phyloP scores from a whole-genome alignment of 2,329 filamentous ascomycete species.

The Epichloe glyceriae region DNA sequence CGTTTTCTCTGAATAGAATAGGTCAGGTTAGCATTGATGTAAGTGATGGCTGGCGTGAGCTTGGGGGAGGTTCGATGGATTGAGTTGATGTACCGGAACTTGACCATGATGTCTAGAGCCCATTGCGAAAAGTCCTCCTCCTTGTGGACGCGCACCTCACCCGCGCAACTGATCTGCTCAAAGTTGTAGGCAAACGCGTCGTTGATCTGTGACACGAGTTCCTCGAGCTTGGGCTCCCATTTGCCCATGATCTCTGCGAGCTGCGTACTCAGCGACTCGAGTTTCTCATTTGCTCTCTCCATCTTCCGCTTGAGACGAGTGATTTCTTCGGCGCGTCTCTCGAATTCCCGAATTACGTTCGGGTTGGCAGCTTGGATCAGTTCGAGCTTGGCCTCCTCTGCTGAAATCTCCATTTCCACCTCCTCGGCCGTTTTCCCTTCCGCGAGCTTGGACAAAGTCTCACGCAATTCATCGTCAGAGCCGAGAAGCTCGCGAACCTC shows the following conservation, averaged over 20 bases:
- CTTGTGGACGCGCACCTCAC: conserved; percentile 79
- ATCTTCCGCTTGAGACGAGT: conserved; percentile 46
- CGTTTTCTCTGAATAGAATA: conserved; percentile 49
- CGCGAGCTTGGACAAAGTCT: conserved; percentile 31
- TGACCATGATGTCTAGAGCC: conserved; percentile 88
- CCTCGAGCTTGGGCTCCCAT: conserved; percentile 79
- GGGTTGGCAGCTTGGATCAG: conserved; percentile 69
- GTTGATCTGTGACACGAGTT: conserved; percentile 67
- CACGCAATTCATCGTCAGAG: conserved; percentile 24
- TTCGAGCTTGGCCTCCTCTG: conserved; percentile 62
- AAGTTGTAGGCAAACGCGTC: conserved; percentile 90
- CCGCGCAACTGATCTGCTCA: conserved; percentile 83
- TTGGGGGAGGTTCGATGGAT: neutral
- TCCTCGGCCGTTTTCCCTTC: conserved; percentile 44
- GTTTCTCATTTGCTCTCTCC: conserved; percentile 36
- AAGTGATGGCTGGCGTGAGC: neutral
- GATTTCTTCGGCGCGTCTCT: conserved; percentile 59
- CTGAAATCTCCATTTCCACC: conserved; percentile 60
- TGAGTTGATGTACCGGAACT: conserved; percentile 57
- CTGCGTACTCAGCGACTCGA: conserved; percentile 40
- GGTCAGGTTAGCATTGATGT: neutral
- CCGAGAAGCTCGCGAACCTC: conserved; percentile 27
- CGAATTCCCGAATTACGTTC: conserved; percentile 63
- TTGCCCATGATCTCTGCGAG: conserved; percentile 54
- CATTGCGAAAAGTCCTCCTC: conserved; percentile 88